Percentiles rank a stretch among this genome's conserved stretches.
These are phyloP conservation scores for Saprolegnia parasitica DNA, from an alignment of 352 stramenopile species.

Conservation along the genomic window DNA sequence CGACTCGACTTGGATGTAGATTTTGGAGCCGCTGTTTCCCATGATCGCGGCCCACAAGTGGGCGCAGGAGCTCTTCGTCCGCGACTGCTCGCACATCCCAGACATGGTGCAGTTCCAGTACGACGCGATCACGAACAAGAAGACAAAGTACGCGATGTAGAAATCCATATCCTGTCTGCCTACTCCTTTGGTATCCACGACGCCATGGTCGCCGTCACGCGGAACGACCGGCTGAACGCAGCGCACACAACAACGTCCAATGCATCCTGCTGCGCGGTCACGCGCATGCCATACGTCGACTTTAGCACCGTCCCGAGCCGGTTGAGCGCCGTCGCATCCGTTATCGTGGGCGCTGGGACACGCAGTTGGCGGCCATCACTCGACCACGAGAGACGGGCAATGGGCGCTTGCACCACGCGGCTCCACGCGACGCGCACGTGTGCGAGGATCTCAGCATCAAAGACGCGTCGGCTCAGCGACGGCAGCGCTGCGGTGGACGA, in stretches of 20 bases:
- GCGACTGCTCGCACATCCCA: constrained; percentile 67
- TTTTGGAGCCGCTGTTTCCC: constrained; percentile 56
- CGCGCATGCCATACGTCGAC: neutral
- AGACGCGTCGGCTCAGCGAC: neutral
- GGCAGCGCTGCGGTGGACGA: no score
- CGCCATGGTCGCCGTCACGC: neutral
- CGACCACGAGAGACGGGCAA: no score
- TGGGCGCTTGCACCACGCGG: no score
- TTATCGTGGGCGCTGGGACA: no score
- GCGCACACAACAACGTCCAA: neutral
- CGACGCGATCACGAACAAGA: constrained; percentile 31
- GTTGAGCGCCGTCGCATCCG: neutral
- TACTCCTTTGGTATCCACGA: neutral
- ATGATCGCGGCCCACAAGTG: constrained; percentile 42
- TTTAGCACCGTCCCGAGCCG: neutral
- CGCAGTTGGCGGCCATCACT: no score
- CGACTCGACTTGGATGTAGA: no score
- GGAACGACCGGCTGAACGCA: neutral
- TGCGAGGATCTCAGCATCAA: neutral
- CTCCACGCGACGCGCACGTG: no score
- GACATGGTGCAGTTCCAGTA: constrained; percentile 77
- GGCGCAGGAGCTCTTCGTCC: constrained; percentile 57
- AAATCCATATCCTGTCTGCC: neutral
- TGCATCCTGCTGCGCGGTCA: neutral
- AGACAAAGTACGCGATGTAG: constrained; percentile 17